Evolutionary conservation across 2,329 filamentous ascomycete species (phyloP).

Genomic region (Fusarium abutilonis): DNA sequence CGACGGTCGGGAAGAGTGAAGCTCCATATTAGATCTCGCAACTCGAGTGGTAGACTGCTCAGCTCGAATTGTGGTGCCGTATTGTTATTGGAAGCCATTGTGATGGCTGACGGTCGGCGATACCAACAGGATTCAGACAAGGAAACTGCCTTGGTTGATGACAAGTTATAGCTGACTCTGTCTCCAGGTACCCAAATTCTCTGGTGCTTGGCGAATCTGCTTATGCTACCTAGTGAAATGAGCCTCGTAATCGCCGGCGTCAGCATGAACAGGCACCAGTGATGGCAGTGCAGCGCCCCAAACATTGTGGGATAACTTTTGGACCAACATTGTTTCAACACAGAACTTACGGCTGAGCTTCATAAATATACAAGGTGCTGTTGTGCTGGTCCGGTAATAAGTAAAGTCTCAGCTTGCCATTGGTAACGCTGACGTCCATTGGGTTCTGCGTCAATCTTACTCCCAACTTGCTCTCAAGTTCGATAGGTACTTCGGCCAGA

Average conservation of each 20-base stretch:
- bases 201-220: slow-evolving; percentile 22
- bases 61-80: slow-evolving; percentile 13
- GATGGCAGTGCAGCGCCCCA: neutral
- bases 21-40: slow-evolving; percentile 47
- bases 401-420: slow-evolving; percentile 57
- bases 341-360: slow-evolving; percentile 48
- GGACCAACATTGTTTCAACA: slow-evolving; percentile 36
- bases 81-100: slow-evolving; percentile 7
- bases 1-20: slow-evolving; percentile 43
- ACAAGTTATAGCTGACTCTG: neutral
- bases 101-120: neutral
- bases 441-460: slow-evolving; percentile 59
- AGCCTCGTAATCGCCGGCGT: slow-evolving; percentile 20
- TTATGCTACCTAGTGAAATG: slow-evolving; percentile 12
- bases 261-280: slow-evolving; percentile 30
- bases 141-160: neutral
- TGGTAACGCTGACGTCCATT: slow-evolving; percentile 56
- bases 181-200: slow-evolving; percentile 31
- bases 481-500: slow-evolving; percentile 58
- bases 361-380: slow-evolving; percentile 59
- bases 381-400: slow-evolving; percentile 59
- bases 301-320: neutral
- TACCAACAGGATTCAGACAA: neutral
- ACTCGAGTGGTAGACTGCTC: slow-evolving; percentile 39
- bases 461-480: slow-evolving; percentile 53